Base-by-base conservation (phyloP, 1,284 basidiomycete genomes). In the Microbotryum violaceum region DNA sequence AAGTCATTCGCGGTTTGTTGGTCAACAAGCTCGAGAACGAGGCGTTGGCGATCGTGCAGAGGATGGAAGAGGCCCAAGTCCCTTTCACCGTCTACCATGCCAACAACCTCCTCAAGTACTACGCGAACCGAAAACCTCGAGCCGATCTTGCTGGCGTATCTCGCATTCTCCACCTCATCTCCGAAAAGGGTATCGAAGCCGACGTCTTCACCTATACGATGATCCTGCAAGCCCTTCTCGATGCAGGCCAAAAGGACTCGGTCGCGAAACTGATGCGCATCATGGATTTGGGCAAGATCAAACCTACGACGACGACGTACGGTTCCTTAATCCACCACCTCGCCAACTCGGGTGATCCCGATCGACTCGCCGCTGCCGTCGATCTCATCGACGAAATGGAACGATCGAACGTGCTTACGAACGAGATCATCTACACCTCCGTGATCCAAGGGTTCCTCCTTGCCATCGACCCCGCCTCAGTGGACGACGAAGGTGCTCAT, bases 361-460 rank as follows among this genome's bases (percentile, higher is more conserved):
- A 66, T 14, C 50, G 66, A n/a, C 58, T 69, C 20, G 18, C 21
- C n/a, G 65, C 67, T 10, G 64, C 67, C 27, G 53, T 64, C 14
- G 58, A 64, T 46, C 53, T 69, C n/a, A 59, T 69, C 56, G 63
- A 69, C 58, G 64, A 66, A 57, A 62, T 69, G 56, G 66, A 68
- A 54, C 12, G 44, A 4, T 58, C 57, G 44, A 55, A 52, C 20
- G 27, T 66, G 5, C 9, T 27, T 46, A 57, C 65, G 21, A 69
- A 66, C 61, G 60, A 64, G 49, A 57, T 69, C 58, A 56, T 64
- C 57, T 69, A 69, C 62, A 69, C 67, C 16, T 56, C 65, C 29
- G 50, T 69, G 52, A 66, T 69, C 42, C 67, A 66, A 48, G 65
- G 62, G 3, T 67, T 62, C 58, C 61, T 69, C 29, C 51, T 58